Evolutionary conservation across 345 rosid genomes (phyloP), one percentile per base, ranked within the genome.

Genomic region (Bruguiera sexangula): DNA sequence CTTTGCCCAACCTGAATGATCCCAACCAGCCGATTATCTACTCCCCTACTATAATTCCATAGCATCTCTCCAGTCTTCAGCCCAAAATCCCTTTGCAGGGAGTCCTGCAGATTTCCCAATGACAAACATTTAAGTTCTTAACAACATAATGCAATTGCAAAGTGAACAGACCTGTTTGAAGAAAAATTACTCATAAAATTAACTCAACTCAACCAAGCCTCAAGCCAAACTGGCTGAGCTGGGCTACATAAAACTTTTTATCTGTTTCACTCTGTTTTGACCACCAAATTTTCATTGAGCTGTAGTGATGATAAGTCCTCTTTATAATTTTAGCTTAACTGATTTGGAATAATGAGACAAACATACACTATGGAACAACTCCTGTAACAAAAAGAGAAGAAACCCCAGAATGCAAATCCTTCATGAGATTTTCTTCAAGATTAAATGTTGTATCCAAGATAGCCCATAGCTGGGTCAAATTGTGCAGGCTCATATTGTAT

Each of bases 1-100:
- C 69, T 62, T 55, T 57, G 27, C 56, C 85, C 73, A 57, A 93
- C 98, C 96, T 87, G 91, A 76, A 88, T 86, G 53, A 80, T 64
- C 56, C 87, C 93, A 66, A 94, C 97, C 67, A 80, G 74, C 65
- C 93, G 89, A 78, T 80, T 84, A 79, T 91, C 97, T 50, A 89
- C 61, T 73, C 98, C 98, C 84, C 97, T 86, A 68, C 97, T 81
- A 78, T 88, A 88, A 71, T 86, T 91, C 97, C 97, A 94, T 56
- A 94, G 81, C 97, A 94, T 94, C 78, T 94, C 98, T 63, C 98
- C 97, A 56, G 96, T 94, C 87, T 89, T 94, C 59, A 53, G 58
- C 76, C 98, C 98, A 71, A 87, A 94, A 71, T 88, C 95, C 79
- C 82, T 94, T 73, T 85, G 95, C 71, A 94, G 93, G 69, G 84